Evolutionary conservation across 495 filamentous ascomycete species (phyloP).

Genomic region (Podospora comata): DNA sequence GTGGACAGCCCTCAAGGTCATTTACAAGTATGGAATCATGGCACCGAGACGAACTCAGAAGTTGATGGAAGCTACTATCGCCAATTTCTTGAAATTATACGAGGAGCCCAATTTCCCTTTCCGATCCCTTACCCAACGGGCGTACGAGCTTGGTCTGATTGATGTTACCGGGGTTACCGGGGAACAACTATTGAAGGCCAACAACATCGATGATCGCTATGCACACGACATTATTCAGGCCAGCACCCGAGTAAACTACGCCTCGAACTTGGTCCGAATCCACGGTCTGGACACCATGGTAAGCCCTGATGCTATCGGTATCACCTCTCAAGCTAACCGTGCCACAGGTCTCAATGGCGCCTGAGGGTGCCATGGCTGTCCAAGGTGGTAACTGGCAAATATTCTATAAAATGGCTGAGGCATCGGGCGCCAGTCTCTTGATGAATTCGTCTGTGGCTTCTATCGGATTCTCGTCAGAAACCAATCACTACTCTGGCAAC

Average conservation of each 20-base stretch:
- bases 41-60: constrained; percentile 71
- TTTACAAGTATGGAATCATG: constrained; percentile 77
- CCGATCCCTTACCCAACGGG: constrained; percentile 62
- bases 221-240: constrained; percentile 86
- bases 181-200: constrained; percentile 62
- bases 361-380: constrained; percentile 76
- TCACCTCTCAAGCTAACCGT: not conserved
- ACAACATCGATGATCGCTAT: constrained; percentile 64
- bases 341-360: constrained; percentile 58
- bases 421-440: constrained; percentile 55
- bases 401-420: constrained; percentile 74
- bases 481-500: constrained; percentile 22
- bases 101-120: constrained; percentile 81
- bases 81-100: constrained; percentile 78
- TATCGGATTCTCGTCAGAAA: constrained; percentile 47
- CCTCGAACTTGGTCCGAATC: constrained; percentile 76
- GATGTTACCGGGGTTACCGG: constrained; percentile 67
- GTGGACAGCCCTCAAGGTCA: constrained; percentile 75
- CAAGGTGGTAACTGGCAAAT: constrained; percentile 94
- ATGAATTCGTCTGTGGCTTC: constrained; percentile 69
- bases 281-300: constrained; percentile 90
- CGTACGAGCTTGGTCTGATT: constrained; percentile 61
- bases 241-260: constrained; percentile 92
- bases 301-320: not conserved
- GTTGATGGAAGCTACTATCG: constrained; percentile 68